Evolutionary conservation across 306 rosid genomes (phyloP).

Genomic region (Nissolia schottii): DNA sequence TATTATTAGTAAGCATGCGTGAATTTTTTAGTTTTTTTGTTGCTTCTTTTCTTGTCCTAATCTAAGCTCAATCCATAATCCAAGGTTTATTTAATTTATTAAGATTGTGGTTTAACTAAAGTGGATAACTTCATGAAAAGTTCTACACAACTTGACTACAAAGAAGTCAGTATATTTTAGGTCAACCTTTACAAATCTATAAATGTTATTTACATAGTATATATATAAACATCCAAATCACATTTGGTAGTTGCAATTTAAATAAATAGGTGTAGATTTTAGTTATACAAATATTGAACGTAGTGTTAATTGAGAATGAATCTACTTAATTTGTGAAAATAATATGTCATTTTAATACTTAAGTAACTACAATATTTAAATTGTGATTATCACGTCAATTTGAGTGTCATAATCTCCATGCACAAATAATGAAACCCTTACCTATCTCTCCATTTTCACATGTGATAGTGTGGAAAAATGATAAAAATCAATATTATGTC

Average conservation of each 20-base stretch:
- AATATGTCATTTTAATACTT: too few species aligned
- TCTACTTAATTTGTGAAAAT: too few species aligned
- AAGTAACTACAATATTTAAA: too few species aligned
- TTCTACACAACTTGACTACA: conserved; percentile 13
- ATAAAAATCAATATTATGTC: background rate
- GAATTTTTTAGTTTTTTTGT: background rate
- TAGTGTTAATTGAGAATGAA: too few species aligned
- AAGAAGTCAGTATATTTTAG: background rate
- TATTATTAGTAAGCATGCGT: background rate
- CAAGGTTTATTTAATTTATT: background rate
- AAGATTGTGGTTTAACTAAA: background rate
- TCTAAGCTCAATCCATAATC: background rate
- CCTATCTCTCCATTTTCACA: background rate
- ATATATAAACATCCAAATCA: too few species aligned
- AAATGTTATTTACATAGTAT: too few species aligned
- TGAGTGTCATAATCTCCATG: too few species aligned
- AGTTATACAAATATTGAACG: too few species aligned
- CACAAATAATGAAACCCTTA: too few species aligned
- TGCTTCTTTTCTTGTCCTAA: background rate
- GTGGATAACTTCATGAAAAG: background rate
- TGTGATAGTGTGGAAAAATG: background rate
- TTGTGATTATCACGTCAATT: too few species aligned
- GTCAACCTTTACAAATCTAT: conserved; percentile 17
- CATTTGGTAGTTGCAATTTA: too few species aligned
- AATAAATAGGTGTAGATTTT: too few species aligned